These are phyloP conservation scores for Quercus gilva DNA, from an alignment of 306 rosid species.

Conservation along the genomic window DNA sequence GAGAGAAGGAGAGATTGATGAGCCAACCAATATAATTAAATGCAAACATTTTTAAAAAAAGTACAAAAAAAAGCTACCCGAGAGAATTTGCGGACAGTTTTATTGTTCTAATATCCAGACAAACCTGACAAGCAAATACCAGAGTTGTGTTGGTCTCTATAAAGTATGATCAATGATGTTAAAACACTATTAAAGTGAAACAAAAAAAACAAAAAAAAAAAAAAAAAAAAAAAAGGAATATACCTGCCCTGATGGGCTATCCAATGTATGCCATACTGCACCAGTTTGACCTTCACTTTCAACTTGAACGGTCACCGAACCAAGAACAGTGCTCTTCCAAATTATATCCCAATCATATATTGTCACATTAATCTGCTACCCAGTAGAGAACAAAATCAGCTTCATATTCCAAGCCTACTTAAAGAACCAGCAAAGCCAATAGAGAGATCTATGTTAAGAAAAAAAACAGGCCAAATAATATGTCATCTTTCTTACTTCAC, in stretches of 20 bases:
- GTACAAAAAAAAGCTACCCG: conserved; percentile 52
- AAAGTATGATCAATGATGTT: conserved; percentile 13
- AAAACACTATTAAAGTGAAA: conserved; percentile 12
- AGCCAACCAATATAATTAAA: neutral
- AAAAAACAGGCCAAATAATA: neutral
- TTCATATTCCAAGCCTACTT: conserved; percentile 44
- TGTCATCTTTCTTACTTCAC: conserved; percentile 4
- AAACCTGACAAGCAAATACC: conserved; percentile 64
- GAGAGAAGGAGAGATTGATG: neutral
- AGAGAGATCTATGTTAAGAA: conserved; percentile 22
- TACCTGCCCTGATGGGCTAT: conserved; percentile 97
- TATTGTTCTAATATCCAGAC: conserved; percentile 77
- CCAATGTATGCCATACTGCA: conserved; percentile 80
- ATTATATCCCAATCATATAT: conserved; percentile 98
- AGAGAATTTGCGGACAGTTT: conserved; percentile 56
- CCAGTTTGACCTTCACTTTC: conserved; percentile 92
- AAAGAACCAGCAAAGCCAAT: conserved; percentile 28
- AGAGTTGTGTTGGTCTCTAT: conserved; percentile 23
- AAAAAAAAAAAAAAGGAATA: conserved; percentile 23
- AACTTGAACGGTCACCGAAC: conserved; percentile 87
- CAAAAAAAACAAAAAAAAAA: conserved; percentile 25
- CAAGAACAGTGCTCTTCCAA: conserved; percentile 97
- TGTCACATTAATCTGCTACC: conserved; percentile 79
- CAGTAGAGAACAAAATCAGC: conserved; percentile 49
- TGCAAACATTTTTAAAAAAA: neutral